phyloP scores from a whole-genome alignment of 164 flowering plant species.

The Saururus chinensis region DNA sequence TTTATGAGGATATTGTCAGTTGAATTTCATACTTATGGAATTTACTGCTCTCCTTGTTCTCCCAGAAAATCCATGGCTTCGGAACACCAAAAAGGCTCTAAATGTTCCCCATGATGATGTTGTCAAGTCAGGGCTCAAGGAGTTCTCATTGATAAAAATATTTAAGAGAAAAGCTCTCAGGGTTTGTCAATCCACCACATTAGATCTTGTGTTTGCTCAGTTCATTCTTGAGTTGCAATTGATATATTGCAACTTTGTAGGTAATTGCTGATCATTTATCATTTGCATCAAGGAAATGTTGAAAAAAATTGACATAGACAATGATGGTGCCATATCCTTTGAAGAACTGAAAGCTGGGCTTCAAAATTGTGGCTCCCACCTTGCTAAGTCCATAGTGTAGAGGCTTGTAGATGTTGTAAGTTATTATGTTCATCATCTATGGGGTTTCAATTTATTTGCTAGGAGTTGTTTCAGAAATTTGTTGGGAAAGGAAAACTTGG shows the following conservation, averaged over 20 bases:
- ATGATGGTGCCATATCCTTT: constrained; percentile 60
- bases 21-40: background rate
- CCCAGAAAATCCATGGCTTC: constrained; percentile 87
- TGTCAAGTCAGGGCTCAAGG: constrained; percentile 83
- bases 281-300: constrained; percentile 68
- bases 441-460: background rate
- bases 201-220: background rate
- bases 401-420: constrained; percentile 86
- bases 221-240: background rate
- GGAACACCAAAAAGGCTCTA: constrained; percentile 84
- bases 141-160: constrained; percentile 89
- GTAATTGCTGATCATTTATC: constrained; percentile 88
- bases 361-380: constrained; percentile 49
- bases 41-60: background rate
- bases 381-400: constrained; percentile 75
- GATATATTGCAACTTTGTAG: constrained; percentile 22
- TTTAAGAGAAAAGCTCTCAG: constrained; percentile 82
- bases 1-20: background rate
- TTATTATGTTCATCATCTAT: background rate
- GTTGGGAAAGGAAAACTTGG: too few relatives aligned
- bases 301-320: constrained; percentile 64
- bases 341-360: constrained; percentile 75
- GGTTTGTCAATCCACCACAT: constrained; percentile 34
- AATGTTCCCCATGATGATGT: constrained; percentile 90
- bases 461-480: too few relatives aligned